A percentile compares a stretch with the other conserved stretches of the same genome.
Evolutionary conservation across 2,329 filamentous ascomycete species (phyloP).

Genomic region (Verticillium tricorpus): DNA sequence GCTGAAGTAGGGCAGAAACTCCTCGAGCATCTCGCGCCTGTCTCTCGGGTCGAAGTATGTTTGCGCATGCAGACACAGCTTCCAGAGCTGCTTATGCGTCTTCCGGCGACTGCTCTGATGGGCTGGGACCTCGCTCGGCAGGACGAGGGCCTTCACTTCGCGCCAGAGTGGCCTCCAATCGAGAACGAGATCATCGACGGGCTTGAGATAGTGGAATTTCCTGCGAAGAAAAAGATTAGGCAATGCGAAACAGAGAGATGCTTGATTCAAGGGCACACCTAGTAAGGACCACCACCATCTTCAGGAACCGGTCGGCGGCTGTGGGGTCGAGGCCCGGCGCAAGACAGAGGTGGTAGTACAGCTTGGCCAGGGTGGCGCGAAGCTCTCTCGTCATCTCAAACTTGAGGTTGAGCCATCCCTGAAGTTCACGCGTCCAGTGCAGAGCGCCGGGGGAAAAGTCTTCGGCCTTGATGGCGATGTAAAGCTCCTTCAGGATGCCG

Average conservation of each 20-base stretch:
- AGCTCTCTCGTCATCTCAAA: constrained; percentile 89
- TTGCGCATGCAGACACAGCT: constrained; percentile 85
- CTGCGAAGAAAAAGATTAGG: constrained; percentile 36
- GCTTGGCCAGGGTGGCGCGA: constrained; percentile 75
- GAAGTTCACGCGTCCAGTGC: constrained; percentile 95
- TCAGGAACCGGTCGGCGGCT: constrained; percentile 84
- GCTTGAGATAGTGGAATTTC: constrained; percentile 92
- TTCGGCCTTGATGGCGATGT: constrained; percentile 84
- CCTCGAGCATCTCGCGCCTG: constrained; percentile 74
- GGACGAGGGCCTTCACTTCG: constrained; percentile 83
- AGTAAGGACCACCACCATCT: constrained; percentile 95
- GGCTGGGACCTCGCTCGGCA: constrained; percentile 76
- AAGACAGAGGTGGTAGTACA: constrained; percentile 92
- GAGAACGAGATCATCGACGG: constrained; percentile 80
- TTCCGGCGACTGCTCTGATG: constrained; percentile 53
- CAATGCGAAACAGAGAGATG: constrained; percentile 4
- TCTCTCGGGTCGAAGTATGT: constrained; percentile 89
- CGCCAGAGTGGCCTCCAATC: constrained; percentile 94
- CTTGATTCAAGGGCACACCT: constrained; percentile 56
- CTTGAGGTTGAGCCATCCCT: constrained; percentile 93
- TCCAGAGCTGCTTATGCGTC: constrained; percentile 65
- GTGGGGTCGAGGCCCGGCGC: constrained; percentile 82
- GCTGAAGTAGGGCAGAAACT: constrained; percentile 83
- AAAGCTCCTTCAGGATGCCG: constrained; percentile 89
- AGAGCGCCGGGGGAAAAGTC: constrained; percentile 91